Percentiles rank a stretch among this genome's conserved stretches.
phyloP scores from a whole-genome alignment of 345 rosid genomes.

The Arabidopsis thaliana region DNA sequence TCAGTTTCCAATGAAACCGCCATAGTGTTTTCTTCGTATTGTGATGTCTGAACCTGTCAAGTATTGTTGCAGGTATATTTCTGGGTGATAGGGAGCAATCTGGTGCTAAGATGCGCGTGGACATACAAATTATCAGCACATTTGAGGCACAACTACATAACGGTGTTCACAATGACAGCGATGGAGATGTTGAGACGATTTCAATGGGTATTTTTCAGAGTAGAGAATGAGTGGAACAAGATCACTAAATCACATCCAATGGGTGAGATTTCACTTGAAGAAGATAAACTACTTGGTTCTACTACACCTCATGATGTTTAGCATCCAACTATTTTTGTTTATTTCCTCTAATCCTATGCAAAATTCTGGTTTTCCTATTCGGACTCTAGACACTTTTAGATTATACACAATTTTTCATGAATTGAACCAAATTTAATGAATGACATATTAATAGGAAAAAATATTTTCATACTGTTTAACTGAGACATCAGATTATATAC shows the following conservation, averaged over 20 bases:
- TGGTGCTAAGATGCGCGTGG: slow-evolving; percentile 91
- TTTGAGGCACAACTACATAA: slow-evolving; percentile 89
- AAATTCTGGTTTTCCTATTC: slow-evolving; percentile 5
- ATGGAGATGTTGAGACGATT: slow-evolving; percentile 88
- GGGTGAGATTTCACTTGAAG: slow-evolving; percentile 67
- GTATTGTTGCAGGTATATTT: slow-evolving; percentile 66
- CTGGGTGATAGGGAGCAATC: slow-evolving; percentile 94
- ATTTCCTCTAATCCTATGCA: slow-evolving; percentile 29
- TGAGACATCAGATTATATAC: no score
- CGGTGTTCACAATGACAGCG: slow-evolving; percentile 63
- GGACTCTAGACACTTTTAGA: slow-evolving; percentile 14
- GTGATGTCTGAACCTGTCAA: slow-evolving; percentile 3
- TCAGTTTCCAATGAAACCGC: not conserved
- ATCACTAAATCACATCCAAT: slow-evolving; percentile 71
- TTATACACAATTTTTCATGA: slow-evolving; percentile 21
- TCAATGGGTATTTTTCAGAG: slow-evolving; percentile 97
- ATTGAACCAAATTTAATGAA: not conserved
- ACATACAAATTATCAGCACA: slow-evolving; percentile 96
- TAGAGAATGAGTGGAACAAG: slow-evolving; percentile 96
- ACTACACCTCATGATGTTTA: slow-evolving; percentile 68
- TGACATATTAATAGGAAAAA: no score
- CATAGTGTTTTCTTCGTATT: not conserved
- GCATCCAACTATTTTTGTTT: slow-evolving; percentile 18
- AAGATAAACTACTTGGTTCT: slow-evolving; percentile 67
- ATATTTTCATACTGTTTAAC: no score